A percentile compares a stretch with the other conserved stretches of the same genome.
Conservation (phyloP, 2,329 filamentous ascomycete species). For the Cladophialophora immunda region DNA sequence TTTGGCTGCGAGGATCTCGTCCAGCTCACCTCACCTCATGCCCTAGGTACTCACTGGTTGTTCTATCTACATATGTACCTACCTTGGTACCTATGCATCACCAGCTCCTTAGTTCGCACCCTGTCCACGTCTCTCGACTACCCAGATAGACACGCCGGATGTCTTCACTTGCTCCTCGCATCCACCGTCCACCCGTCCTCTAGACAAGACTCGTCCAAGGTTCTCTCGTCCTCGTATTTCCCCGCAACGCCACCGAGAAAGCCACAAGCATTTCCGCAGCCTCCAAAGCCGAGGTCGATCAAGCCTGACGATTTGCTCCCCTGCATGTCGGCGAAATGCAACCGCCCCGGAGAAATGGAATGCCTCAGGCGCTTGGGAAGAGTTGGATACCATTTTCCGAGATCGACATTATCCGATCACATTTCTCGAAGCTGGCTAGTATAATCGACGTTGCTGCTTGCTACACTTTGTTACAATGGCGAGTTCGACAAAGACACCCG, state of each 20-base stretch:
- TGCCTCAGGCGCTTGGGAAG: not conserved
- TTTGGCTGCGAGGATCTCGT: not conserved
- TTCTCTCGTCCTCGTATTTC: constrained; percentile 6
- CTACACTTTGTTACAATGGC: not conserved
- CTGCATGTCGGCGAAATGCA: not conserved
- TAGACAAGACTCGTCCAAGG: not conserved
- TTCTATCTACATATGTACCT: not conserved
- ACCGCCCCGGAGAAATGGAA: not conserved
- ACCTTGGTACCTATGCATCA: not conserved
- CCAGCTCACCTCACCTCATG: not conserved
- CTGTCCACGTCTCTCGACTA: not conserved
- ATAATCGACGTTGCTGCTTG: not conserved
- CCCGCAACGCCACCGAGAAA: not conserved
- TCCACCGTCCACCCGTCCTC: not conserved
- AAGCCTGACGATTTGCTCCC: not conserved
- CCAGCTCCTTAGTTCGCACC: not conserved
- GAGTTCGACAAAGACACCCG: not conserved
- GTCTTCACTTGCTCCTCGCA: not conserved
- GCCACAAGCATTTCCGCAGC: not conserved
- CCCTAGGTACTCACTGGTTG: too few relatives aligned
- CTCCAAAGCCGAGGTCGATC: not conserved
- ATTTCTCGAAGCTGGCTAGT: not conserved
- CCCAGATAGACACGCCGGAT: not conserved
- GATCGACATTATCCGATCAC: not conserved
- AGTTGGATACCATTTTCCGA: not conserved